A percentile compares a stretch with the other conserved stretches of the same genome.
Conservation (phyloP, 495 filamentous ascomycete genomes). For the Darksidea phi region DNA sequence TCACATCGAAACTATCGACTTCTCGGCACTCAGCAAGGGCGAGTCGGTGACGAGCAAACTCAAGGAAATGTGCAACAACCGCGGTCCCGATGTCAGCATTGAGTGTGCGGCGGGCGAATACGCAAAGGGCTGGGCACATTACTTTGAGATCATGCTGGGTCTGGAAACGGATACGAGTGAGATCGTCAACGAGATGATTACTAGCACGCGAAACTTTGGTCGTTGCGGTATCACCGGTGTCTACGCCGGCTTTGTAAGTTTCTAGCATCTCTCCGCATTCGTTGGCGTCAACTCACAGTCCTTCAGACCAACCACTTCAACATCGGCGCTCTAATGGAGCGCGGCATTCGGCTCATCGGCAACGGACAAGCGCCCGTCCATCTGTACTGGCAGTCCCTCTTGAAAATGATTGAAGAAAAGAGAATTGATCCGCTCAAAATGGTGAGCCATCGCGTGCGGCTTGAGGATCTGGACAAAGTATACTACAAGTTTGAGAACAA, state of each 20-base stretch:
- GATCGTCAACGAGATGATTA: constrained; percentile 85
- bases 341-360: constrained; percentile 76
- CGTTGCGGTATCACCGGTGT: constrained; percentile 75
- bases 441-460: constrained; percentile 70
- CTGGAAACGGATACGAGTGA: constrained; percentile 85
- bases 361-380: constrained; percentile 86
- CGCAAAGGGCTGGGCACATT: constrained; percentile 77
- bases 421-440: constrained; percentile 77
- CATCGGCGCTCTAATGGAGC: constrained; percentile 83
- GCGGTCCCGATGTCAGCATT: constrained; percentile 73
- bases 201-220: constrained; percentile 71
- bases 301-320: constrained; percentile 74
- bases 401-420: constrained; percentile 65
- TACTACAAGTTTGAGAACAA: constrained; percentile 47
- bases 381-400: constrained; percentile 74
- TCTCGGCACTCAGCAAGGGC: constrained; percentile 50
- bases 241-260: constrained; percentile 77
- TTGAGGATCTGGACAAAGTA: constrained; percentile 69
- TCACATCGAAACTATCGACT: constrained; percentile 61
- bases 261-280: background rate
- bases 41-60: constrained; percentile 66
- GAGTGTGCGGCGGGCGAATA: constrained; percentile 87
- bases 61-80: constrained; percentile 66
- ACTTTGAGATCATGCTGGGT: constrained; percentile 69
- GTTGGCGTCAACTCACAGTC: background rate